phyloP scores from a whole-genome alignment of 2,329 filamentous ascomycete genomes.

The Aschersonia sp. region DNA sequence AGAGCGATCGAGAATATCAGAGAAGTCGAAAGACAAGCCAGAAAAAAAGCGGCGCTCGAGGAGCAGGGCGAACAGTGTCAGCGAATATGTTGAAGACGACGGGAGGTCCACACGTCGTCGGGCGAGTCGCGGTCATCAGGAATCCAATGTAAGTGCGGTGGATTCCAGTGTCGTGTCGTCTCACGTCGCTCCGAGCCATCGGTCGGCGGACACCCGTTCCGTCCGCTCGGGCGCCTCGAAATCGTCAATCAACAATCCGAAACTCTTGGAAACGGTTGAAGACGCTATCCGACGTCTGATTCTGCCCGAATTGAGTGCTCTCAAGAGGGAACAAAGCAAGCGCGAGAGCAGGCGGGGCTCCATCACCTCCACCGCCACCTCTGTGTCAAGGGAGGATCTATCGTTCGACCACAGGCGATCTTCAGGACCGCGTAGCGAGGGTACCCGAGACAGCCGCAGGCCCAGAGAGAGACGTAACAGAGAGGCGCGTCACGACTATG shows the following conservation, averaged over 20 bases:
- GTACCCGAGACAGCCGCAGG: constrained; percentile 36
- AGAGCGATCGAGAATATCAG: constrained; percentile 24
- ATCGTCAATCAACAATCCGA: constrained; percentile 84
- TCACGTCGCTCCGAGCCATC: constrained; percentile 36
- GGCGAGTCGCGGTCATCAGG: constrained; percentile 36
- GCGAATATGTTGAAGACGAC: constrained; percentile 33
- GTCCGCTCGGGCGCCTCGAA: constrained; percentile 36
- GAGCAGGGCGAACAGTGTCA: constrained; percentile 31
- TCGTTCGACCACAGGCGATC: constrained; percentile 49
- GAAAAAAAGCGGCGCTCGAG: constrained; percentile 34
- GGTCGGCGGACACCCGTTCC: constrained; percentile 40
- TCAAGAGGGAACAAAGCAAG: constrained; percentile 81
- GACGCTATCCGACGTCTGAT: constrained; percentile 84
- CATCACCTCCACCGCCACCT: constrained; percentile 39
- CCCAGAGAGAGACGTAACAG: constrained; percentile 31
- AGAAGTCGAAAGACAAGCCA: constrained; percentile 29
- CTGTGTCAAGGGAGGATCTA: constrained; percentile 37
- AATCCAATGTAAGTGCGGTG: constrained; percentile 35
- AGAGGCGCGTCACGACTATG: constrained; percentile 40
- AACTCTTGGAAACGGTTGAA: constrained; percentile 79
- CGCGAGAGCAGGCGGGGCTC: constrained; percentile 58
- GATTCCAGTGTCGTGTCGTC: constrained; percentile 43
- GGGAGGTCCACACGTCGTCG: constrained; percentile 30
- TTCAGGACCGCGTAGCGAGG: constrained; percentile 36
- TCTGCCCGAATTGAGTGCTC: constrained; percentile 75